A percentile compares a stretch with the other conserved stretches of the same genome.
Conservation (phyloP, 2,329 filamentous ascomycete genomes). For the Cladobotryum mycophilum region DNA sequence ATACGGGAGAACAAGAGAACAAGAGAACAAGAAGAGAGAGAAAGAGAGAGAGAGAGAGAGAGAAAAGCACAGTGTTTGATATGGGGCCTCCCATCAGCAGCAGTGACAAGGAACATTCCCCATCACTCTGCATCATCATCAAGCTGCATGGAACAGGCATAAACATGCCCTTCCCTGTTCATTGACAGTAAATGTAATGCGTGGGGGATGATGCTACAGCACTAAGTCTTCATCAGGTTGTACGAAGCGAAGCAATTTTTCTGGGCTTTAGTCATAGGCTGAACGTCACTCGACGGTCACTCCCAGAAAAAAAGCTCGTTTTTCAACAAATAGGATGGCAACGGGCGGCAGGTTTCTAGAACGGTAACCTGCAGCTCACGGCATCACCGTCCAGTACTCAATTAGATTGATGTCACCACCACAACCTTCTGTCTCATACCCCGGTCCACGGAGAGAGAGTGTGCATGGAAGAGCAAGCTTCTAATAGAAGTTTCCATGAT, state of each 20-base stretch:
- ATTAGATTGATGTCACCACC: conserved; percentile 11
- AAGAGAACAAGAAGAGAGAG: not conserved
- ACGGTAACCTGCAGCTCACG: conserved; percentile 24
- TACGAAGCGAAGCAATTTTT: not conserved
- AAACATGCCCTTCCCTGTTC: too few species aligned
- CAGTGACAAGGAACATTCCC: not conserved
- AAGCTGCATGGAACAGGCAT: too few species aligned
- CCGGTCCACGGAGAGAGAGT: not conserved
- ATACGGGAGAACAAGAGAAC: not conserved
- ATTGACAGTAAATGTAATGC: too few species aligned
- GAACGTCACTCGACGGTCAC: not conserved
- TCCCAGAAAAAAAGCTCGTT: not conserved
- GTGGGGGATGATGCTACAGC: too few species aligned
- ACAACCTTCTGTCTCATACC: not conserved
- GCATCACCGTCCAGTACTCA: conserved; percentile 20
- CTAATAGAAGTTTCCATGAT: conserved; percentile 1
- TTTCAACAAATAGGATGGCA: conserved; percentile 15
- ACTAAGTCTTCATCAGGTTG: conserved; percentile 1
- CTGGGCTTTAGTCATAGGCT: conserved; percentile 1
- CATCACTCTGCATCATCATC: not conserved
- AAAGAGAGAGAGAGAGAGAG: not conserved
- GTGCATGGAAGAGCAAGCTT: conserved; percentile 5
- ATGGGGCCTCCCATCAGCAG: not conserved
- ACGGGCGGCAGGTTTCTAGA: conserved; percentile 21
- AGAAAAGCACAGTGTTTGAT: not conserved